Base-by-base conservation (phyloP, 2,329 filamentous ascomycete species). In the Aspergillus quadrilineatus region DNA sequence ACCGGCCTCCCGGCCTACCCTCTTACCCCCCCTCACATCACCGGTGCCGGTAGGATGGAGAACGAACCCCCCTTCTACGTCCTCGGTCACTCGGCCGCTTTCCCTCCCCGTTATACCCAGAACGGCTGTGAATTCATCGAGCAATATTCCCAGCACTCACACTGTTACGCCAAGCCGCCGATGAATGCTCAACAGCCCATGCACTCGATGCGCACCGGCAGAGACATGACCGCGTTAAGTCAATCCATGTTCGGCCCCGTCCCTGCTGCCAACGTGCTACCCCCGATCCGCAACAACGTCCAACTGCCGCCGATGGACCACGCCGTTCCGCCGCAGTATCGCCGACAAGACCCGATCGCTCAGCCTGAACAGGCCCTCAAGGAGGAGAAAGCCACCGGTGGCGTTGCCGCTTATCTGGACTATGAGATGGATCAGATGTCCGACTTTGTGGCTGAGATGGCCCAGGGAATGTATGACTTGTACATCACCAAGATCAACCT, bases 361-460 rank as follows among this genome's bases (percentile, higher is more conserved):
- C 72, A 70, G 51, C 65, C 61, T 28, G 71, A 75, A 56, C 66
- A 72, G 49, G 66, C 71, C 37, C 72, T 68, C 28, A 87, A 86
- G 72, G 84, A 87, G 65, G 85, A 87, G 65, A 87, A 86, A 72
- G 77, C 84, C n/a, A 84, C 84, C 54, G 92, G 92, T 72, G 92
- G 92, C 67, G 92, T 97, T 39, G 94, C 92, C 67, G 91, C 91
- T 69, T 89, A 95, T 77, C 85, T 97, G 76, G 92, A 96, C 80
- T 97, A 97, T 74, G 92, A 96, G 76, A 93, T 96, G 85, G 91
- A 96, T 72, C 82, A 89, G 74, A 97, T 96, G 92, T 89, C 91
- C 61, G 91, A 96, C 73, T 97, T 96, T 75, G 92, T 96, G 71
- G 88, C 90, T 61, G 90, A 96, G 72, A 95, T 93, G 86, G 86